Conservation (phyloP, 306 rosid species). For the Trifolium subterraneum region DNA sequence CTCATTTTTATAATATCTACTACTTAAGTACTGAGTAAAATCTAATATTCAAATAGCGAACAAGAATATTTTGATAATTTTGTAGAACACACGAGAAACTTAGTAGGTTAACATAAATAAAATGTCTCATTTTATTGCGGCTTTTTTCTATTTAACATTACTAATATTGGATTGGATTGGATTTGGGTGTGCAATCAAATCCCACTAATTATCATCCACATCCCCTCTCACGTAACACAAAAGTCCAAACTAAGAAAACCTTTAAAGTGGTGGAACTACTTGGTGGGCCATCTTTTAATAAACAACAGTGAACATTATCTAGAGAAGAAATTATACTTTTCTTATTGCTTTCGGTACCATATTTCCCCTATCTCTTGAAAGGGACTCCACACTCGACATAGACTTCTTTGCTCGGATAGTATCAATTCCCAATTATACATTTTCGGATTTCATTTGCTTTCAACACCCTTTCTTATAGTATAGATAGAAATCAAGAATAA, state of each 20-base stretch:
- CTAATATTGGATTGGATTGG: neutral
- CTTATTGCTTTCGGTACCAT: neutral
- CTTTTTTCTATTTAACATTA: too few species aligned
- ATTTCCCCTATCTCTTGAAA: neutral
- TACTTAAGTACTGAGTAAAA: too few species aligned
- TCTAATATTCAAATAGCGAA: too few species aligned
- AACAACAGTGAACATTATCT: neutral
- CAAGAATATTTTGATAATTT: too few species aligned
- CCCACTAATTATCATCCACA: neutral
- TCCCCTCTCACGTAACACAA: neutral
- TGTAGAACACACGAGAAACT: too few species aligned
- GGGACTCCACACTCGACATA: slow-evolving; percentile 17
- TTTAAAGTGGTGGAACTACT: neutral
- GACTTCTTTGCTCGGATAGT: neutral
- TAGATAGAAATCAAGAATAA: too few species aligned
- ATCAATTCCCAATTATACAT: slow-evolving; percentile 1
- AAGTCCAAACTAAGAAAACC: slow-evolving; percentile 6
- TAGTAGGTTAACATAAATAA: too few species aligned
- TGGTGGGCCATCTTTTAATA: slow-evolving; percentile 25
- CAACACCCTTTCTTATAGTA: too few species aligned
- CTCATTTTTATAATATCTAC: too few species aligned
- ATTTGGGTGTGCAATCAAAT: slow-evolving; percentile 13
- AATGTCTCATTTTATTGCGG: too few species aligned
- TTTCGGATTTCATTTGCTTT: too few species aligned
- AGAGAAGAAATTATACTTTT: slow-evolving; percentile 7